Percentiles rank a stretch among this genome's conserved stretches.
These are phyloP conservation scores for Phialophora verrucosa DNA, from an alignment of 2,329 filamentous ascomycete genomes.

Conservation along the genomic window DNA sequence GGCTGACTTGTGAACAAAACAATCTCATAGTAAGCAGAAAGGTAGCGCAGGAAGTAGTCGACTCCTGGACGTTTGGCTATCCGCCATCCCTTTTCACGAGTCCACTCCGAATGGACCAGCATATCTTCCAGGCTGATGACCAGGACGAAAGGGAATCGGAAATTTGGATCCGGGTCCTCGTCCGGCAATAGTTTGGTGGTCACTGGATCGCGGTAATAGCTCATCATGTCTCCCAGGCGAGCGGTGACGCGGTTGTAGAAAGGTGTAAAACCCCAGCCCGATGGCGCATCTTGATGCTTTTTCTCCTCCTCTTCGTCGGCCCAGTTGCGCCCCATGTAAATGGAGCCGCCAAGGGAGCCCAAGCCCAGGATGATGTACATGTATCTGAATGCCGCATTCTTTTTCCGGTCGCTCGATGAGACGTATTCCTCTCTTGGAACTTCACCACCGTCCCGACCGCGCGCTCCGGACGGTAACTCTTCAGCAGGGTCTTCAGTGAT, in stretches of 20 bases:
- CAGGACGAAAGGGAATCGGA: constrained; percentile 87
- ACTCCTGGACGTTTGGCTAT: constrained; percentile 92
- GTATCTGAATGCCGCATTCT: constrained; percentile 76
- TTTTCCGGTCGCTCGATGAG: constrained; percentile 84
- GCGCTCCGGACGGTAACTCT: constrained; percentile 55
- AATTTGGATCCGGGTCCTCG: constrained; percentile 69
- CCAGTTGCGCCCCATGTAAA: constrained; percentile 89
- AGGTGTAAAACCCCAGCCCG: constrained; percentile 74
- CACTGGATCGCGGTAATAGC: constrained; percentile 94
- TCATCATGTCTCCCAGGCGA: constrained; percentile 74
- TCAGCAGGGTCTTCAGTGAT: constrained; percentile 60
- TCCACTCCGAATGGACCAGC: constrained; percentile 93
- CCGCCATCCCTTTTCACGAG: constrained; percentile 90
- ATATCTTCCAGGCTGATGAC: constrained; percentile 93
- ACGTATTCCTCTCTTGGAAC: constrained; percentile 82
- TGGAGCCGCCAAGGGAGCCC: constrained; percentile 62
- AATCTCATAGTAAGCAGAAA: constrained; percentile 97
- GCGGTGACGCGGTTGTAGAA: constrained; percentile 84
- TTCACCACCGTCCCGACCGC: constrained; percentile 64
- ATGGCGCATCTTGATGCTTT: constrained; percentile 72
- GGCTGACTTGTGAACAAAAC: constrained; percentile 94
- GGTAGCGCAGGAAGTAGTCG: constrained; percentile 96
- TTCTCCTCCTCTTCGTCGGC: constrained; percentile 73
- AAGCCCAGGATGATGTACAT: constrained; percentile 69
- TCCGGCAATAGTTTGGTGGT: constrained; percentile 88